Conservation (phyloP, 2,329 filamentous ascomycete genomes). For the Trichoderma sp. region DNA sequence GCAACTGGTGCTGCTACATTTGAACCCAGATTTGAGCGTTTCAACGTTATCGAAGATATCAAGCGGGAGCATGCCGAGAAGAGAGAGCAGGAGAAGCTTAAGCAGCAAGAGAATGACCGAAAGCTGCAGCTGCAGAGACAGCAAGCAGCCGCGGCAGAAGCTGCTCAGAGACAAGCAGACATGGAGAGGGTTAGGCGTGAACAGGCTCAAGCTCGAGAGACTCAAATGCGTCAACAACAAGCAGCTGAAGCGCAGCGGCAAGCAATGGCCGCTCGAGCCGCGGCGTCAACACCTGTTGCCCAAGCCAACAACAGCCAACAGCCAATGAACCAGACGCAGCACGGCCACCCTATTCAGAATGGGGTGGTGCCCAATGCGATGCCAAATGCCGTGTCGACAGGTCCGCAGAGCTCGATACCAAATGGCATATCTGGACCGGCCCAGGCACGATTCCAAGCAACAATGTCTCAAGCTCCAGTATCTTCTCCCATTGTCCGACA, state of each 20-base stretch:
- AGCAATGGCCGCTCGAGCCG: constrained; percentile 39
- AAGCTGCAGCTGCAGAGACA: constrained; percentile 53
- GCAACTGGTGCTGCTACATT: constrained; percentile 74
- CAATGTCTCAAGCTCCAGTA: constrained; percentile 65
- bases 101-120: constrained; percentile 63
- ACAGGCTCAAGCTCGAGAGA: constrained; percentile 42
- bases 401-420: constrained; percentile 42
- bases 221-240: constrained; percentile 45
- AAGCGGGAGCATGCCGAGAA: constrained; percentile 76
- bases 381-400: constrained; percentile 40
- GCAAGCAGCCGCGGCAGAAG: constrained; percentile 48
- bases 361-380: constrained; percentile 46
- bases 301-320: constrained; percentile 36
- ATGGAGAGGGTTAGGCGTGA: constrained; percentile 48
- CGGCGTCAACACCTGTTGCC: constrained; percentile 35
- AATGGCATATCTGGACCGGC: constrained; percentile 45
- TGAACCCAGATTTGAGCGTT: constrained; percentile 84
- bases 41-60: constrained; percentile 89
- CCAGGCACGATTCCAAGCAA: constrained; percentile 55
- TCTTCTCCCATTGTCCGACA: constrained; percentile 70
- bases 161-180: constrained; percentile 50
- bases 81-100: constrained; percentile 74
- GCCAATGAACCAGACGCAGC: constrained; percentile 39
- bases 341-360: constrained; percentile 44
- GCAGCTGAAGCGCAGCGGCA: constrained; percentile 45